Conservation (phyloP, 495 filamentous ascomycete species). For the Amphirosellinia nigrospora region DNA sequence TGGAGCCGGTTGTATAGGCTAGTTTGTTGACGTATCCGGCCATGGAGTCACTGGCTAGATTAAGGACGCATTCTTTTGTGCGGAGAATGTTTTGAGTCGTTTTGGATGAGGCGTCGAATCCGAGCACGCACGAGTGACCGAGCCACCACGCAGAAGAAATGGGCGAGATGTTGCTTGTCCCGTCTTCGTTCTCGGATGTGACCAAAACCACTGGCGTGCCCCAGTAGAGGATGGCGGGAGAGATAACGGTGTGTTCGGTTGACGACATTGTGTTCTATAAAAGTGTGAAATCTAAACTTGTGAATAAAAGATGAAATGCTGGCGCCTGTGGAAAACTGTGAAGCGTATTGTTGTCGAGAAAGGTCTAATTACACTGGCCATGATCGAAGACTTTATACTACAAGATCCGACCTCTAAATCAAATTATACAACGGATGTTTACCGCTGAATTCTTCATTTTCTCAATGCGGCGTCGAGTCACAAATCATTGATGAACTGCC, state of each 20-base stretch:
- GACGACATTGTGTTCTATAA: constrained; percentile 27
- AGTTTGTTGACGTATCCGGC: constrained; percentile 44
- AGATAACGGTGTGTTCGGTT: constrained; percentile 43
- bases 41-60: constrained; percentile 50
- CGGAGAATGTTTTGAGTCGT: constrained; percentile 52
- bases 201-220: constrained; percentile 54
- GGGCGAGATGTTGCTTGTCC: constrained; percentile 48
- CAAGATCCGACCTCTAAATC: constrained; percentile 1
- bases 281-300: neutral
- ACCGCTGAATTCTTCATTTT: constrained; percentile 30
- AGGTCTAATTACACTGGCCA: constrained; percentile 16
- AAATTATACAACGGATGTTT: neutral
- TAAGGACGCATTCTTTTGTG: constrained; percentile 53
- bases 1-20: constrained; percentile 48
- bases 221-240: constrained; percentile 55
- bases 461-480: constrained; percentile 24
- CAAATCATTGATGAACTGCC: constrained; percentile 9
- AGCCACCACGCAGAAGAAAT: constrained; percentile 59
- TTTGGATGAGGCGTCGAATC: constrained; percentile 45
- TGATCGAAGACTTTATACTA: constrained; percentile 26
- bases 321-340: constrained; percentile 14
- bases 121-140: constrained; percentile 52
- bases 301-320: constrained; percentile 12
- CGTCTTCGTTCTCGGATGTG: constrained; percentile 51
- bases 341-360: constrained; percentile 11